Base-by-base conservation (phyloP, 1,284 basidiomycete species). In the Ceratobasidium sp. region DNA sequence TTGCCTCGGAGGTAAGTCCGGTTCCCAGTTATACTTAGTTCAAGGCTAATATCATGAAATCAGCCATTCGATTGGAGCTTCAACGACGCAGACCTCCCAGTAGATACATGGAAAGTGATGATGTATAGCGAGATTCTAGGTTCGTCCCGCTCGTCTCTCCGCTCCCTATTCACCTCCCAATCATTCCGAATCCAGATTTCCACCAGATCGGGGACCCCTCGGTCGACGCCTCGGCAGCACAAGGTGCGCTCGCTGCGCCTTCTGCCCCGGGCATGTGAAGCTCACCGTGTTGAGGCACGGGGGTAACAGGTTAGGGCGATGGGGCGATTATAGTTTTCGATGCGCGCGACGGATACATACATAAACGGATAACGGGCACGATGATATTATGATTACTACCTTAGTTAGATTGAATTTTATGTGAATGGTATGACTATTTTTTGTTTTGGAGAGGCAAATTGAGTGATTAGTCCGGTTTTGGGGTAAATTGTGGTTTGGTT, bases 91-190 rank as follows among this genome's bases (percentile, higher is more conserved):
- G 97, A 99, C 85, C 89, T 99, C 63, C 98, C 98, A 0, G 95
- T 99, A 39, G 97, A 99, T 85, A 98, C 96, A 3, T 99, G 97
- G 97, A 99, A 98, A 87, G 97, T 99, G 83, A 97, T 97, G 95
- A 97, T 97, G 95, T 97, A 97, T 87, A 93, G 92, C 83, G 95
- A 97, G 86, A 97, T 97, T 81, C 88, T 97, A n/a, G 95, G 95
- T 95, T 81, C 80, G 92, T 87, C 33, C 46, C 39, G 7, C 13
- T 26, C 3, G 2, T 9, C 5, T 51, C 39, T 1, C 39, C 23
- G n/a, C 26, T 44, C 39, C 42, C n/a, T 68, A n/a, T 28, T 49
- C 46, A 39, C 46, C 60, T 15, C 15, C 20, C 28, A 58, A 44
- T 10, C 58, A 44, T 18, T 39, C 33, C 44, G 26, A 53, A 23